Conservation (phyloP, 768 basidiomycete species). For the Cystofilobasidium capitatum region DNA sequence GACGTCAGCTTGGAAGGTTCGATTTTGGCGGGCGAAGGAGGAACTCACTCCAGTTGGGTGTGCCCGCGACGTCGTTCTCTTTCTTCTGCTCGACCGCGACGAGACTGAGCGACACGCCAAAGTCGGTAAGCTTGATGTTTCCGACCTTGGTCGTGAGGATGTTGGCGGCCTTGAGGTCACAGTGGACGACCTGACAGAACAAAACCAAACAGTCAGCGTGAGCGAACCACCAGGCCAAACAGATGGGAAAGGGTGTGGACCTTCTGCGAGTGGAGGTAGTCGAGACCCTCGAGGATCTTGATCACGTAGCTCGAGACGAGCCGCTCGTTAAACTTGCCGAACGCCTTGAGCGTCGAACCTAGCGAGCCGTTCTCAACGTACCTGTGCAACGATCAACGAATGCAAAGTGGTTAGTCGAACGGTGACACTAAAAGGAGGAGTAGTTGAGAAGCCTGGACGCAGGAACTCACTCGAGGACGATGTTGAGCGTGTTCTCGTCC, state of each 20-base stretch:
- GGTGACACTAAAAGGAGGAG: background rate
- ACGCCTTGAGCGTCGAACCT: conserved; percentile 82
- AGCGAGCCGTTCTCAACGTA: conserved; percentile 95
- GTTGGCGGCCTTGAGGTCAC: conserved; percentile 96
- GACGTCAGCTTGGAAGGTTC: background rate
- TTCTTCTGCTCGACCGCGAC: conserved; percentile 68
- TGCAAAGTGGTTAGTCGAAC: background rate
- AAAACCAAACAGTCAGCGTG: background rate
- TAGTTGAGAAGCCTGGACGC: background rate
- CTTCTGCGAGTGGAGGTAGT: conserved; percentile 73
- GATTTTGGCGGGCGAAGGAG: background rate
- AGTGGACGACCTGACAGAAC: conserved; percentile 69
- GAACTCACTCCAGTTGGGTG: conserved; percentile 80
- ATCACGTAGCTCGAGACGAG: conserved; percentile 88
- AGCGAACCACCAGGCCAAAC: background rate
- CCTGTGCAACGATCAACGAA: conserved; percentile 43
- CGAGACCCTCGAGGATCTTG: conserved; percentile 89
- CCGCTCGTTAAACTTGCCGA: conserved; percentile 83
- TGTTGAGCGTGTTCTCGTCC: conserved; percentile 78
- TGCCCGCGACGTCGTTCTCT: conserved; percentile 53
- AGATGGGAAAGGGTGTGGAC: conserved; percentile 30
- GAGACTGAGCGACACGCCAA: conserved; percentile 92
- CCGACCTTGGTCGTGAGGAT: conserved; percentile 98
- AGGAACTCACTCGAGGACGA: conserved; percentile 76
- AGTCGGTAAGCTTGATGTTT: conserved; percentile 93